Conservation (phyloP, 441 rosid genomes). For the Eutrema salsugineum region DNA sequence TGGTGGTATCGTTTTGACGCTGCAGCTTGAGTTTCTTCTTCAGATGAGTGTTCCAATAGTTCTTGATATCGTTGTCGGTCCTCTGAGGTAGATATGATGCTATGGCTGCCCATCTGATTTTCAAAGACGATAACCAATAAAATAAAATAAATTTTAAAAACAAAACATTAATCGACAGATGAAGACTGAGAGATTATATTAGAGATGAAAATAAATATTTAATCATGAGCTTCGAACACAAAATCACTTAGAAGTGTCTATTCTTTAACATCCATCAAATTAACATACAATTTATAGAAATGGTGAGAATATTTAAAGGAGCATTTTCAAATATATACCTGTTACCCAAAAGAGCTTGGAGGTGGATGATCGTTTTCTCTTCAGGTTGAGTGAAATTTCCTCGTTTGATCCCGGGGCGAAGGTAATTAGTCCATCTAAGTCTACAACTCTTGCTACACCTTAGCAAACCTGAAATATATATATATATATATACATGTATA, state of each 20-base stretch:
- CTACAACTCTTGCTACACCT: conserved; percentile 99
- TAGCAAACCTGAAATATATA: conserved; percentile 52
- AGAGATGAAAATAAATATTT: not conserved
- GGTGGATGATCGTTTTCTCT: conserved; percentile 91
- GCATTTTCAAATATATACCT: conserved; percentile 45
- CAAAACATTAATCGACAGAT: not conserved
- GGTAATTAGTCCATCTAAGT: conserved; percentile 97
- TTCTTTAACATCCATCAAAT: too few relatives aligned
- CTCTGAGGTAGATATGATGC: conserved; percentile 96
- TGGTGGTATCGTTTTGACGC: conserved; percentile 29
- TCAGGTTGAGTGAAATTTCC: conserved; percentile 91
- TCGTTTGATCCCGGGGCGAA: conserved; percentile 91
- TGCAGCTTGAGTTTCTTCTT: conserved; percentile 82
- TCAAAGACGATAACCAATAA: not conserved
- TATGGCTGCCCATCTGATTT: conserved; percentile 95
- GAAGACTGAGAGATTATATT: not conserved
- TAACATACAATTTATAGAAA: not conserved
- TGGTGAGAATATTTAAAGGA: not conserved
- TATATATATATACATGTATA: not conserved
- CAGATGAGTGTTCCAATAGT: conserved; percentile 95
- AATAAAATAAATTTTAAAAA: not conserved
- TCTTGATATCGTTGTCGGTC: conserved; percentile 95
- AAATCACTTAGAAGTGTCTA: not conserved
- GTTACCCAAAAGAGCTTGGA: conserved; percentile 97
- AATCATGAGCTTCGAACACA: not conserved